Percentiles rank a stretch among this genome's conserved stretches.
Evolutionary conservation across 257 asterid genomes (phyloP).

Genomic region (Oldenlandia corymbosa): DNA sequence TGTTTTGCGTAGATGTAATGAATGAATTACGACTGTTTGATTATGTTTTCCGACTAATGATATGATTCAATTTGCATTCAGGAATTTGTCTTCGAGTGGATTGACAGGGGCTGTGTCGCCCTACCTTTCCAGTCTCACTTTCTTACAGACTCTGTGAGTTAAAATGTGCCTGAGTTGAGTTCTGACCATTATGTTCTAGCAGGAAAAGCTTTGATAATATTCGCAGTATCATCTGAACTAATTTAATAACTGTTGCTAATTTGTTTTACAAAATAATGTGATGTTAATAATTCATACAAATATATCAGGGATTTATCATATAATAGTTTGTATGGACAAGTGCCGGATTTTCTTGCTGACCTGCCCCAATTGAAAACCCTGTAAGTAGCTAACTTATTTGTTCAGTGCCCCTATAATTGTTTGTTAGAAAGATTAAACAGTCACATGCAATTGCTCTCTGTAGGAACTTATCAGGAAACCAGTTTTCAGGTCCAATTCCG

Average conservation of each 20-base stretch:
- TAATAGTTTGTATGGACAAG: slow-evolving; percentile 21
- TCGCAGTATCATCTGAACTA: no score
- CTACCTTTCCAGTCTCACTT: slow-evolving; percentile 18
- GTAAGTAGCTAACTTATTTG: slow-evolving; percentile 17
- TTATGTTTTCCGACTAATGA: not conserved
- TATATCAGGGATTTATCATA: slow-evolving; percentile 36
- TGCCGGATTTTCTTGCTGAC: slow-evolving; percentile 29
- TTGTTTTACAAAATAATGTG: slow-evolving; percentile 9
- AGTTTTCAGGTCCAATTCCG: slow-evolving; percentile 32
- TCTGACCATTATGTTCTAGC: no score
- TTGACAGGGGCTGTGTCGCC: slow-evolving; percentile 20
- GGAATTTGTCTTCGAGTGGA: slow-evolving; percentile 29
- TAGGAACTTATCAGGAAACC: slow-evolving; percentile 35
- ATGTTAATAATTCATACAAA: no score
- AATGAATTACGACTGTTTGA: not conserved
- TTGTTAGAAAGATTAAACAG: not conserved
- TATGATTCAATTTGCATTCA: slow-evolving; percentile 2
- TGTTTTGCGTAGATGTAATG: not conserved
- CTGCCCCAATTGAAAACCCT: slow-evolving; percentile 15
- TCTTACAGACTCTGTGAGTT: slow-evolving; percentile 27
- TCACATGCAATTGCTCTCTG: not conserved
- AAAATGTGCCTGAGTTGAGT: no score
- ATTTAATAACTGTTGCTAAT: no score
- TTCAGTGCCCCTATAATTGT: no score
- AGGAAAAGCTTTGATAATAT: no score